Base-by-base conservation (phyloP, 257 asterid genomes). In the Cruciata laevipes region DNA sequence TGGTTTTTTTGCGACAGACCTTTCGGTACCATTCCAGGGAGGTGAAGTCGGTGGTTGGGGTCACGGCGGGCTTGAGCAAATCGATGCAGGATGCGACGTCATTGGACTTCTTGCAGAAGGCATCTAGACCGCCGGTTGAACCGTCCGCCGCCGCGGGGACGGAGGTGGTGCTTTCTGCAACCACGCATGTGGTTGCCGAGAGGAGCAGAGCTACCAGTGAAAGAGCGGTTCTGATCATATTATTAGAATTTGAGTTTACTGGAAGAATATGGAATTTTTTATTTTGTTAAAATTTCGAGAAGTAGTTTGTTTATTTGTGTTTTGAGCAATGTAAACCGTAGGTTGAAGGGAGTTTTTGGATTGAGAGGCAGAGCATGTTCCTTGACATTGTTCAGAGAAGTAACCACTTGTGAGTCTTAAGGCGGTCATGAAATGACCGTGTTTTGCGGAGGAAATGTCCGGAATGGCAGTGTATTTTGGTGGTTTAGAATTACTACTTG, bases 11-110 rank as follows among this genome's bases (percentile, higher is more conserved):
- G 21, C 55, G 20, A 47, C 55, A 16, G n/a, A 47, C 55, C 6
- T 66, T 60, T 55, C 75, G 6, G 66, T 55, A 35, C 70, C 75
- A 64, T 55, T 71, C 56, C 1, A 71, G 49, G 0, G 75, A 71
- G 56, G 24, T 18, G 20, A 64, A 64, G 32, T 71, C 37, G 18
- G 65, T 25, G 0, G 49, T 5, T 0, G 75, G 70, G 60, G 27
- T 37, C 6, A 64, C 25, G 3, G 68, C 21, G 31, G 75, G 75
- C 59, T 24, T 24, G 3, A 71, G 75, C 70, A 71, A 27, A 17
- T 3, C 10, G 9, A 65, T 0, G 38, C 75, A 65, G 60, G 56
- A 38, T 14, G 58, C 10, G 2, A 0, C 6, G 25, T 65, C 66
- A 3, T 40, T 7, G 38, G 66, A 12, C 52, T 56, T 56, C 37